Conservation (phyloP, 1,284 basidiomycete genomes). For the Leucoagaricus sp. region DNA sequence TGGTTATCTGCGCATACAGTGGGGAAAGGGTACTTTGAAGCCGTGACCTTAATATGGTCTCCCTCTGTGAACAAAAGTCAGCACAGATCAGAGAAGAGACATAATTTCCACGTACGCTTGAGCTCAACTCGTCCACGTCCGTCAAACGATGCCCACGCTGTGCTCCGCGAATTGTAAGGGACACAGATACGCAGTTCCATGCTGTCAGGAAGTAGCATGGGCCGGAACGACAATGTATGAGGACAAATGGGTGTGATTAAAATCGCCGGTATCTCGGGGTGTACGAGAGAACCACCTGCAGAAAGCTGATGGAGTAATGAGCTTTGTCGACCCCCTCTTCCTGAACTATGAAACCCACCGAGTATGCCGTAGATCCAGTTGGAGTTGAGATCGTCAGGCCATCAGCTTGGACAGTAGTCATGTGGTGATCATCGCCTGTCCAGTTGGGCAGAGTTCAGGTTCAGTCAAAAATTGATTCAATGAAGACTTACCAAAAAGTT, state of each 20-base stretch:
- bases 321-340: background rate
- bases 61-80: constrained; percentile 68
- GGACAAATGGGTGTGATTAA: constrained; percentile 98
- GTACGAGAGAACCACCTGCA: constrained; percentile 96
- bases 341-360: constrained; percentile 51
- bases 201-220: constrained; percentile 97
- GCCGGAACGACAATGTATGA: constrained; percentile 97
- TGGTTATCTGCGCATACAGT: constrained; percentile 98
- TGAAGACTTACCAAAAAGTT: constrained; percentile 84
- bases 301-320: constrained; percentile 62
- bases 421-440: constrained; percentile 95
- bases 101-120: constrained; percentile 87
- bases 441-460: background rate
- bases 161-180: constrained; percentile 96
- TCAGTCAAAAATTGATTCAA: background rate
- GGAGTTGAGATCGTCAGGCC: constrained; percentile 96
- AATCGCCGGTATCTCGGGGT: constrained; percentile 96
- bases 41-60: constrained; percentile 98
- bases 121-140: constrained; percentile 96
- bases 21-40: constrained; percentile 98
- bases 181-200: constrained; percentile 99
- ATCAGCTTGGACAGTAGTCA: constrained; percentile 99
- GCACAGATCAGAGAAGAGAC: background rate
- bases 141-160: constrained; percentile 99
- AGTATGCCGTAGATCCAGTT: constrained; percentile 98